phyloP scores from a whole-genome alignment of 495 filamentous ascomycete species.

The Ascobolus immersus region DNA sequence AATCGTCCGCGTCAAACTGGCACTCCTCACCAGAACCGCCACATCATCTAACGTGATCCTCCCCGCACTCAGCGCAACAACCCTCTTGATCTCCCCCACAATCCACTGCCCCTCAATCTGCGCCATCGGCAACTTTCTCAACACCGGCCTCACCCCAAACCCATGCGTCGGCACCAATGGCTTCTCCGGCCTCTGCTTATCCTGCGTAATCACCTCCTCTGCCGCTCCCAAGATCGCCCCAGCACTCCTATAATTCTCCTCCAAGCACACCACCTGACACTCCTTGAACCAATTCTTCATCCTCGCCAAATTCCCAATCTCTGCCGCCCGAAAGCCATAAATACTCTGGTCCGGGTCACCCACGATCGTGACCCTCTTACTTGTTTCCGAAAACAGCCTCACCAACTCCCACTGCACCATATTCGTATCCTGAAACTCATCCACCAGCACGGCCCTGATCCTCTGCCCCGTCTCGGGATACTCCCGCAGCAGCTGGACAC shows the following conservation, averaged over 20 bases:
- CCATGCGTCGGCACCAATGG: slow-evolving; percentile 55
- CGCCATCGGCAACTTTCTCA: slow-evolving; percentile 51
- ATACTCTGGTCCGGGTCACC: slow-evolving; percentile 98
- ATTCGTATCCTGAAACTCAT: slow-evolving; percentile 98
- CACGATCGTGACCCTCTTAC: slow-evolving; percentile 65
- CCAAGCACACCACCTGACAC: slow-evolving; percentile 60
- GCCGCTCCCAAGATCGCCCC: slow-evolving; percentile 66
- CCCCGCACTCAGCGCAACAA: slow-evolving; percentile 40
- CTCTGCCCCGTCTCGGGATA: slow-evolving; percentile 74
- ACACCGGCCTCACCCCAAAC: slow-evolving; percentile 55
- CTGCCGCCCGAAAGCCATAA: slow-evolving; percentile 91
- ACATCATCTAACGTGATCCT: slow-evolving; percentile 53
- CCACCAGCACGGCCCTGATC: slow-evolving; percentile 75
- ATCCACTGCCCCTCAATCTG: slow-evolving; percentile 68
- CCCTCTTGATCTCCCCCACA: slow-evolving; percentile 56
- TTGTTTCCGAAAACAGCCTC: slow-evolving; percentile 53
- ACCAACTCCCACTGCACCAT: slow-evolving; percentile 85
- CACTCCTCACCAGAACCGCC: slow-evolving; percentile 65
- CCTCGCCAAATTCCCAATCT: slow-evolving; percentile 64
- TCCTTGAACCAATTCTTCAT: slow-evolving; percentile 54
- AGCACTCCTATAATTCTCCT: slow-evolving; percentile 89
- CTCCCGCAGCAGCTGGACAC: slow-evolving; percentile 49
- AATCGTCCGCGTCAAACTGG: slow-evolving; percentile 56
- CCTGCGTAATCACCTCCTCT: slow-evolving; percentile 75
- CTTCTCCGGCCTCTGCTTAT: slow-evolving; percentile 53